Evolutionary conservation across 1,139 yeast genomes (phyloP).

Genomic region (Diutina sp.): DNA sequence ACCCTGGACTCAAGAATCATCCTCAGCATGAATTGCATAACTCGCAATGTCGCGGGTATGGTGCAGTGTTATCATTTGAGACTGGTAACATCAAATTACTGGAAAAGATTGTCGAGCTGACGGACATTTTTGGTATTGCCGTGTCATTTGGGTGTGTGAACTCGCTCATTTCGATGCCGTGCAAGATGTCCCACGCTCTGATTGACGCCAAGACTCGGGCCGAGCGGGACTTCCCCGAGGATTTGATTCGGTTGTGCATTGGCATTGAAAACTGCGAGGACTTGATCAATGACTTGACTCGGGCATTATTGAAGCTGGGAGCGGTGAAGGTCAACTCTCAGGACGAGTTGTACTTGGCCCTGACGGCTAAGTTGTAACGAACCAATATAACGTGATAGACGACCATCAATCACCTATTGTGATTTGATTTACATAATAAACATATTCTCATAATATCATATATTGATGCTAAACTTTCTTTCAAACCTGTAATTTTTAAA

Average conservation of each 20-base stretch:
- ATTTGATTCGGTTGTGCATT: conserved; percentile 73
- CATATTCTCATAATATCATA: background rate
- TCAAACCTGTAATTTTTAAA: background rate
- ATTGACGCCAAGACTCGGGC: conserved; percentile 78
- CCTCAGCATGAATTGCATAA: conserved; percentile 73
- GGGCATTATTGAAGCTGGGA: conserved; percentile 57
- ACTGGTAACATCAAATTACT: conserved; percentile 62
- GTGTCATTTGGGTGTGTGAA: conserved; percentile 93
- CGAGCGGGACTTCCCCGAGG: conserved; percentile 87
- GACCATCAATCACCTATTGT: background rate
- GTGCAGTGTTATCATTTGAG: conserved; percentile 82
- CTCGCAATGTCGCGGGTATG: conserved; percentile 72
- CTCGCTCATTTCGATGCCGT: conserved; percentile 83
- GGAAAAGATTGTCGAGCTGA: conserved; percentile 63
- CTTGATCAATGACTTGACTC: conserved; percentile 59
- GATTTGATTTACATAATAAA: background rate
- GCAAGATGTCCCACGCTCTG: conserved; percentile 94
- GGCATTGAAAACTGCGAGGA: conserved; percentile 69
- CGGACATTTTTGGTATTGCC: conserved; percentile 75
- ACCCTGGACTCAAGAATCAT: conserved; percentile 72
- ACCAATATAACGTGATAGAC: background rate
- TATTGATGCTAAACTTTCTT: background rate
- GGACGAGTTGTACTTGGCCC: conserved; percentile 1
- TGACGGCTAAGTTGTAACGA: background rate
- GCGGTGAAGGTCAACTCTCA: conserved; percentile 17